Evolutionary conservation across 805 yeast genomes (phyloP), one percentile per base, ranked within the genome.

Genomic region (Cyberlindnera mrakii): DNA sequence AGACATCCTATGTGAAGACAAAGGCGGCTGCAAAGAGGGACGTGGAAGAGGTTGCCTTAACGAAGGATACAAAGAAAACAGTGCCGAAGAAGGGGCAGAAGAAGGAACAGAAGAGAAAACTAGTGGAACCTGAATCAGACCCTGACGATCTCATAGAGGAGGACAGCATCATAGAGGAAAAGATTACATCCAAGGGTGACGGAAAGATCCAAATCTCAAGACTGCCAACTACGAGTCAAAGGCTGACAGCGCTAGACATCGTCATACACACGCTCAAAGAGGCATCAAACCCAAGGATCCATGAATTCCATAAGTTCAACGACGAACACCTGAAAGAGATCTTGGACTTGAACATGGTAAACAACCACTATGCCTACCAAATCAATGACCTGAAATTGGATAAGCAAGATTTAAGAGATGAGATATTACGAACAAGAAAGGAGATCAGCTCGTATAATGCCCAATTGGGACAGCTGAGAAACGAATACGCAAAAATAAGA

Each of bases 331-430:
- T 68, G 35, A 50, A 49, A 2, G 52, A 55, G 11, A 47, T 67
- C 20, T 53, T 69, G 29, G 74, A 70, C 49, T 41, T 64, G 6
- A 58, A 62, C 41, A 44, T 70, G 34, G 53, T 63, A 2, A 69
- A 65, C 48, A 62, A 66, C 35, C 49, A 58, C 18, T 49, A 66
- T n/a, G 40, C 54, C 11, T 51, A 52, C 20, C 62, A 65, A 31
- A 49, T 68, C 18, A 44, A 52, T 9, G 57, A 54, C 18, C 47
- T 59, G 5, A 64, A 59, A 40, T 39, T 39, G 11, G 52, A 54
- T 14, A 67, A 68, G 44, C 54, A 58, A 30, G 53, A 55, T 3
- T 42, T 60, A 13, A 51, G 74, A 34, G 29, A 39, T 6, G 44
- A 58, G 11, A 57, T 70, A 4, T 60, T 58, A 42, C 47, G 59